A percentile compares a stretch with the other conserved stretches of the same genome.
Conservation (phyloP, 495 filamentous ascomycete species). For the Aspergillus nidulans region DNA sequence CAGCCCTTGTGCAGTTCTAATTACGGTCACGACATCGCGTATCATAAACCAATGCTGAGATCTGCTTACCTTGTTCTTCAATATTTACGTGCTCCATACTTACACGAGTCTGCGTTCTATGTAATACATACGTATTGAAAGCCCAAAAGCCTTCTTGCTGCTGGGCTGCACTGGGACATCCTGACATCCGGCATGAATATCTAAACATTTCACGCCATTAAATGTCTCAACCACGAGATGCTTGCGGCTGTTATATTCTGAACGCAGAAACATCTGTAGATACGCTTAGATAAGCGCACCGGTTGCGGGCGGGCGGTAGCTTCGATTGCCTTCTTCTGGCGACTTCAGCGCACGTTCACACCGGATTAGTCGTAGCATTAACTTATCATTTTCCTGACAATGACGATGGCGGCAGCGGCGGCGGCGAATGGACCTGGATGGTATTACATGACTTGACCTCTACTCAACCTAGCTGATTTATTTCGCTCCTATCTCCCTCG, state of each 20-base stretch:
- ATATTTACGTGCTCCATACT: neutral
- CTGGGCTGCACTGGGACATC: neutral
- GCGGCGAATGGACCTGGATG: neutral
- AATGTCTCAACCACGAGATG: neutral
- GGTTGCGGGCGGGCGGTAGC: slow-evolving; percentile 37
- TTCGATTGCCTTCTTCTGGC: slow-evolving; percentile 25
- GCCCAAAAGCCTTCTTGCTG: neutral
- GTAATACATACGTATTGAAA: neutral
- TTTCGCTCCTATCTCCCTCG: neutral
- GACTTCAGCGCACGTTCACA: neutral
- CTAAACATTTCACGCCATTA: no score
- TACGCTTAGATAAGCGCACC: slow-evolving; percentile 27
- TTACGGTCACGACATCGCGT: neutral
- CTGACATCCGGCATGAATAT: neutral
- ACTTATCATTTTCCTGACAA: neutral
- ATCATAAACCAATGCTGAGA: neutral
- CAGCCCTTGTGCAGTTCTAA: no score
- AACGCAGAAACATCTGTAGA: neutral
- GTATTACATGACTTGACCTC: slow-evolving; percentile 8
- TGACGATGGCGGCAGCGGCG: slow-evolving; percentile 4
- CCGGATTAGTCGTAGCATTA: neutral
- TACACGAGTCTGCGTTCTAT: neutral
- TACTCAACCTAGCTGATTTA: neutral
- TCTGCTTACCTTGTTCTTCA: neutral
- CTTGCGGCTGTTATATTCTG: neutral